Conservation (phyloP, 2,329 filamentous ascomycete species). For the Blastomyces parvus region DNA sequence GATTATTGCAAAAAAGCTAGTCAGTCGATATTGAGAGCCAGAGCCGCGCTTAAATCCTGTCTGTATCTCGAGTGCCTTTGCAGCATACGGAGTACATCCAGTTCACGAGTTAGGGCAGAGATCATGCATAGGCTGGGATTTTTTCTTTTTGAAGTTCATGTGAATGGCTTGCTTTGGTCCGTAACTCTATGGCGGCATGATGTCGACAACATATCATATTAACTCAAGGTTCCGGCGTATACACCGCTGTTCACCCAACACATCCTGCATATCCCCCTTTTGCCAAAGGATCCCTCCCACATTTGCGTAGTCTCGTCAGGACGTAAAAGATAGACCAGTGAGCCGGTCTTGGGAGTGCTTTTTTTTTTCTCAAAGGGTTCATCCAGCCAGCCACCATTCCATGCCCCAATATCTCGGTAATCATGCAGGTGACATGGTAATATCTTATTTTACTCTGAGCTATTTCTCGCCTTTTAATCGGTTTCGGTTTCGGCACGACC, state of each 20-base stretch:
- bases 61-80: neutral
- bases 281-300: neutral
- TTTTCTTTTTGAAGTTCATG: neutral
- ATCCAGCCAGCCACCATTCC: slow-evolving; percentile 2
- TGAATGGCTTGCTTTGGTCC: neutral
- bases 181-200: slow-evolving; percentile 1
- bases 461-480: neutral
- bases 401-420: neutral
- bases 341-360: neutral
- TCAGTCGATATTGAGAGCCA: neutral
- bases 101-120: too few species aligned
- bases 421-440: slow-evolving; percentile 1
- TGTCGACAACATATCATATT: neutral
- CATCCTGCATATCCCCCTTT: neutral
- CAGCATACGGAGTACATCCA: too few species aligned
- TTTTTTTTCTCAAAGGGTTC: neutral
- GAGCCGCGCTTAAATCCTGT: neutral
- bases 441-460: neutral
- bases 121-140: too few species aligned
- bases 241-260: slow-evolving; percentile 6
- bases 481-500: neutral
- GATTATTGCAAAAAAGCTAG: neutral
- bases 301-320: neutral
- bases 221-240: neutral
- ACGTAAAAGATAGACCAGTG: neutral